Base-by-base conservation (phyloP, 1,284 basidiomycete genomes). In the Marasmius tenuissimus region DNA sequence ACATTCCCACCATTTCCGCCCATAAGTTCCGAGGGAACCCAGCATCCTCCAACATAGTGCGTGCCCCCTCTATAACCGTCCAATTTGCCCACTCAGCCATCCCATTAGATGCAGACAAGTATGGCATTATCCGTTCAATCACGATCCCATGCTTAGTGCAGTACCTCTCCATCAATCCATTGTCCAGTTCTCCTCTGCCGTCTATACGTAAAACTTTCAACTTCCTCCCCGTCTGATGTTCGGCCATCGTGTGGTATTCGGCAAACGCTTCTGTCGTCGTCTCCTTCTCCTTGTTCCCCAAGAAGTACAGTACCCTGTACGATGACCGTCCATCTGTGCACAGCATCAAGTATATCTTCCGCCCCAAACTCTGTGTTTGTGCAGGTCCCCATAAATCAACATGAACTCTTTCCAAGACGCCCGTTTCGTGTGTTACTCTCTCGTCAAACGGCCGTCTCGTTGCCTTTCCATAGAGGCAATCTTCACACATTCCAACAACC, bases 191-290 rank as follows among this genome's bases (percentile, higher is more conserved):
- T 2, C 51, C 48, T 2, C 56, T 57, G 10, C 66, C 64, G 33
- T 70, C 67, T 0, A 68, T 60, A 6, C 73, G 66, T 1, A 69
- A 57, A 2, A 60, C 60, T 45, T 70, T 67, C 8, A 73, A 63
- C 35, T 48, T 45, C 10, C 34, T 22, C 9, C 59, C 59, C 1
- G 55, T 61, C 33, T 63, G 62, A 0, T n/a, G 2, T 6, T 42
- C 40, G 11, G 40, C 2, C 6, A 42, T 2, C 11, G 2, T n/a
- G n/a, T 42, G 40, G 40, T 42, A 42, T n/a, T 42, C n/a, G 40
- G n/a, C n/a, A n/a, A 42, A 42, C 6, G 40, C 40, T 42, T 12
- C 40, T 6, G 6, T 12, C 2, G n/a, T n/a, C 6, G 40, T 42
- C n/a, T 42, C n/a, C 11, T n/a, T n/a, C n/a, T n/a, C 40, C n/a